A percentile compares a stretch with the other conserved stretches of the same genome.
Conservation (phyloP, 371 early-diverging fungal species). For the Syncephalastrum sp. region DNA sequence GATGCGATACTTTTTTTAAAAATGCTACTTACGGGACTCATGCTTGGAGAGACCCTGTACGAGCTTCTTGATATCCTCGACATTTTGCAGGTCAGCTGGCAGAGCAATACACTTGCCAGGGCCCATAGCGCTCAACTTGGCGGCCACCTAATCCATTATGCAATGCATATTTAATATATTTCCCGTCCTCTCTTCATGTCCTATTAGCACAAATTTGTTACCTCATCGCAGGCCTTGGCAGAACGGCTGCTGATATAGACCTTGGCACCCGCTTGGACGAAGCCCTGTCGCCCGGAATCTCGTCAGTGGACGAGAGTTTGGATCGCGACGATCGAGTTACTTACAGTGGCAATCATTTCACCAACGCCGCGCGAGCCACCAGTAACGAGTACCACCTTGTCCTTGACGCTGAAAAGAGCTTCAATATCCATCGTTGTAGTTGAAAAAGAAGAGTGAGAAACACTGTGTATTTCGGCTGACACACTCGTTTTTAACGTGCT, state of each 20-base stretch:
- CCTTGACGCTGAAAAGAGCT: constrained; percentile 75
- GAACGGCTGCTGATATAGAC: constrained; percentile 78
- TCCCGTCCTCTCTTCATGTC: too few relatives aligned
- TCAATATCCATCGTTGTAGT: background rate
- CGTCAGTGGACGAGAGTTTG: too few relatives aligned
- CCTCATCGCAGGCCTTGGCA: constrained; percentile 60
- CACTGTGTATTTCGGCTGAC: too few relatives aligned
- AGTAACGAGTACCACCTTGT: constrained; percentile 89
- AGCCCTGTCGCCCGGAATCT: constrained; percentile 45
- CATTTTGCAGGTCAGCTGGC: constrained; percentile 74
- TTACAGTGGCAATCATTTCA: constrained; percentile 66
- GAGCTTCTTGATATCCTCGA: constrained; percentile 60
- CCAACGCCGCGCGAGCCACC: constrained; percentile 86
- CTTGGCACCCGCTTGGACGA: constrained; percentile 72
- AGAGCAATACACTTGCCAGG: constrained; percentile 75
- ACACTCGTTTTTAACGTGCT: too few relatives aligned
- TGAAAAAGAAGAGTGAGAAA: too few relatives aligned
- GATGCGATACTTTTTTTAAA: background rate
- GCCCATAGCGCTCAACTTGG: constrained; percentile 58
- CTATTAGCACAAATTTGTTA: constrained; percentile 2
- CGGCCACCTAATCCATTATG: constrained; percentile 34
- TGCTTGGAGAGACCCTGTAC: constrained; percentile 56
- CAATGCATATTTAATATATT: too few relatives aligned
- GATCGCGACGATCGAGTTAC: constrained; percentile 1
- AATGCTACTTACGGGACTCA: constrained; percentile 53